These are phyloP conservation scores for Metarhizium rileyi DNA, from an alignment of 2,329 filamentous ascomycete genomes.

Conservation along the genomic window DNA sequence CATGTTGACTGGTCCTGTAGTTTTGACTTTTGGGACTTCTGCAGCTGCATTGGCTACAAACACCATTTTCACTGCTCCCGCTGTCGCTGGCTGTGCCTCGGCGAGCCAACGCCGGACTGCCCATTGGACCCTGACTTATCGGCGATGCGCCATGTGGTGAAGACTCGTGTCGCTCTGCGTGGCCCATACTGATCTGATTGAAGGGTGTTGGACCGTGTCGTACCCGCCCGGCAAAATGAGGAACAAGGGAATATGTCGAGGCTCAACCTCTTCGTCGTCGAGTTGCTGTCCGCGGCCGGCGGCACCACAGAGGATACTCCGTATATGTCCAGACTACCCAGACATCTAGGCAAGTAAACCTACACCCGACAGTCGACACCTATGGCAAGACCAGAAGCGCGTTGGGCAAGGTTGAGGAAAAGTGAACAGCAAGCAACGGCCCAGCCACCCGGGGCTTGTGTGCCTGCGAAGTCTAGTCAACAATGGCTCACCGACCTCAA, in stretches of 20 bases:
- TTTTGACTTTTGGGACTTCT: conserved; percentile 3
- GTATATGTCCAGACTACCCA: not conserved
- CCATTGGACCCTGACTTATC: not conserved
- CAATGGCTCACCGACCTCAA: conserved; percentile 7
- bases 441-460: conserved; percentile 3
- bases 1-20: not conserved
- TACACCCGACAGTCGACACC: not conserved
- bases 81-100: conserved; percentile 8
- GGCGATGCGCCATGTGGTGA: conserved; percentile 1
- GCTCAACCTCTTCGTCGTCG: not conserved
- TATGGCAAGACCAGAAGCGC: not conserved
- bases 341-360: conserved; percentile 3
- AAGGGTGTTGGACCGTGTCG: not conserved
- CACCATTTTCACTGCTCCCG: conserved; percentile 7
- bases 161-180: conserved; percentile 1
- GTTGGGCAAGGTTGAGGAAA: not conserved
- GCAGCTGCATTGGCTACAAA: conserved; percentile 11
- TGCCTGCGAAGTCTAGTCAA: not conserved
- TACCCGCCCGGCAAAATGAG: not conserved
- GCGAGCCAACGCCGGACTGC: conserved; percentile 9
- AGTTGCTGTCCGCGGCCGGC: conserved; percentile 1
- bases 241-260: not conserved
- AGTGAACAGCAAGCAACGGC: not conserved
- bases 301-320: not conserved
- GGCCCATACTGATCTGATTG: conserved; percentile 1